Evolutionary conservation across 2,329 filamentous ascomycete genomes (phyloP).

Genomic region (Hypomyces rosellus): DNA sequence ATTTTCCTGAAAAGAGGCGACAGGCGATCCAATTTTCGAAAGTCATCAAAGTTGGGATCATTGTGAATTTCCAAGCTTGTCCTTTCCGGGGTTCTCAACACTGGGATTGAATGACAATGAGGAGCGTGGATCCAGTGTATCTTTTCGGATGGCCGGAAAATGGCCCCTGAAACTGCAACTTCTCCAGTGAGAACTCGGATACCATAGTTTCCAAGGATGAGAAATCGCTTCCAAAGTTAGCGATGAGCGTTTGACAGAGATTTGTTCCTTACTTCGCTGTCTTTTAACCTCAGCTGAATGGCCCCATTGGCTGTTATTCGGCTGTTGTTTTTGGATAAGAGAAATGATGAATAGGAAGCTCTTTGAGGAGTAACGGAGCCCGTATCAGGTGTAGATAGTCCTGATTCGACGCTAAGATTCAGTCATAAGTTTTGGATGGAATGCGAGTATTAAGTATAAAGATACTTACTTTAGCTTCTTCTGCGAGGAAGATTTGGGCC

Average conservation of each 20-base stretch:
- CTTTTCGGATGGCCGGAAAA: conserved; percentile 42
- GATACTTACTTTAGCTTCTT: conserved; percentile 2
- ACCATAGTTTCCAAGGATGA: conserved; percentile 63
- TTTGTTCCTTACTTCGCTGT: conserved; percentile 41
- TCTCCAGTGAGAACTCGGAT: conserved; percentile 56
- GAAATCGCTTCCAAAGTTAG: conserved; percentile 44
- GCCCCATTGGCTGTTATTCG: conserved; percentile 32
- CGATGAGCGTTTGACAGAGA: not conserved
- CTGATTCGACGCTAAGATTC: not conserved
- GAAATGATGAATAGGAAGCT: conserved; percentile 41
- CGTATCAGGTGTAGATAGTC: not conserved
- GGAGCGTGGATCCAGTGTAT: conserved; percentile 58
- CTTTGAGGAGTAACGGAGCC: conserved; percentile 9
- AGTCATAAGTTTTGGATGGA: not conserved
- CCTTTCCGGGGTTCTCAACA: conserved; percentile 49
- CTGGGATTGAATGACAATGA: conserved; percentile 62
- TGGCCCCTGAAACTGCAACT: conserved; percentile 59
- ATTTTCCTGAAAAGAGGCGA: conserved; percentile 62
- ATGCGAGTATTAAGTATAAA: not conserved
- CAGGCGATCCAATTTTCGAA: conserved; percentile 51
- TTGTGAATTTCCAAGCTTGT: conserved; percentile 50
- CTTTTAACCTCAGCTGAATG: conserved; percentile 36
- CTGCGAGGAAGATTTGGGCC: not conserved
- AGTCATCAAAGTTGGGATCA: conserved; percentile 39
- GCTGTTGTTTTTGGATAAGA: conserved; percentile 38